Evolutionary conservation across 345 rosid species (phyloP), one percentile per base, ranked within the genome.

Genomic region (Eucalyptus caleyi): DNA sequence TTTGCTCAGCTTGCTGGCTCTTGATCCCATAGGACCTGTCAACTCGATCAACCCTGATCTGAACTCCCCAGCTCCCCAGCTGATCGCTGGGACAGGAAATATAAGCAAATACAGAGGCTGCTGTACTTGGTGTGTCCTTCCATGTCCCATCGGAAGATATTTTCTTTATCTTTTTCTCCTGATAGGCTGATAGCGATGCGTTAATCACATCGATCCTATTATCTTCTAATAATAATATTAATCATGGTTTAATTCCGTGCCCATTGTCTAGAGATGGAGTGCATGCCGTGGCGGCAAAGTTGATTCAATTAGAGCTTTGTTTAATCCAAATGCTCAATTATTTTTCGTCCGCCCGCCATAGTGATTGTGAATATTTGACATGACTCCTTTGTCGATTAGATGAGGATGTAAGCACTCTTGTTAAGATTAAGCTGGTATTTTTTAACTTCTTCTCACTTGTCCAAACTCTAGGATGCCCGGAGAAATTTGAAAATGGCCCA

Each of bases 1-100:
- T 60, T 32, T 65, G 50, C 87, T 89, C 42, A 92, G 87, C 88
- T 88, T 92, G 67, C 94, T 90, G 16, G 85, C 88, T 65, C 81
- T 69, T 42, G 86, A 62, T 54, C 91, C 93, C 93, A 91, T 91
- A 8, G 6, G 42, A 34, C 47, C 44, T 3, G 85, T 40, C 4
- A 40, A 11, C 14, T 77, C 85, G 47, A 77, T 19, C 24, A 2
- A 65, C 3, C 85, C 85, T 77, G 5, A 37, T 37, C 47, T 37
- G 24, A 19, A 6, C 16, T 3, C 47, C 83, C n/a, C n/a, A n/a
- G n/a, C n/a, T n/a, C n/a, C 47, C 83, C 13, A 6, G 23, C 24
- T 6, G 47, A 21, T 44, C 30, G 21, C 30, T 7, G 47, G 8
- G 85, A 21, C 16, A 40, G 85, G 13, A 7, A 42, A 77, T 21